These are phyloP conservation scores for Anaeromyces robustus DNA, from an alignment of 192 early-diverging fungal genomes.

Conservation along the genomic window DNA sequence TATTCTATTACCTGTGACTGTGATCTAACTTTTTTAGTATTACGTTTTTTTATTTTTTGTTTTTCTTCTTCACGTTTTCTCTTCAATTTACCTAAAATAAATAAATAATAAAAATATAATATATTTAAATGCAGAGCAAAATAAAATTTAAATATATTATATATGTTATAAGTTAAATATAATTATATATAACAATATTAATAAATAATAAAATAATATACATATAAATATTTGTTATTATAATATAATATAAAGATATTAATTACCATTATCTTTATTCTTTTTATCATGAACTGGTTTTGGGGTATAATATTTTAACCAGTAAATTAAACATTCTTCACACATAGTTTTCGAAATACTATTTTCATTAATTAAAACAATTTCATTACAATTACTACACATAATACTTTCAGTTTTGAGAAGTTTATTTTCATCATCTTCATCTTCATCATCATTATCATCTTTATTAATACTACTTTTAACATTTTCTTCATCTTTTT, in stretches of 20 bases:
- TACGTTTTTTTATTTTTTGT: background rate
- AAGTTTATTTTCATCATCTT: constrained; percentile 21
- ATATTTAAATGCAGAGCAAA: too few relatives aligned
- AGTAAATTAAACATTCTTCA: constrained; percentile 33
- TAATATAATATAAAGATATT: background rate
- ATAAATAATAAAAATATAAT: background rate
- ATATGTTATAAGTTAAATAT: too few relatives aligned
- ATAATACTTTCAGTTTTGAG: constrained; percentile 7
- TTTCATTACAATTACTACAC: constrained; percentile 24
- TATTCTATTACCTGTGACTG: background rate
- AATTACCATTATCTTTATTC: constrained; percentile 2
- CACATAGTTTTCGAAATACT: constrained; percentile 20
- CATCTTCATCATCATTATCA: constrained; percentile 3
- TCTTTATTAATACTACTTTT: too few relatives aligned
- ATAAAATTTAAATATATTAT: too few relatives aligned
- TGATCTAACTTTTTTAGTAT: background rate
- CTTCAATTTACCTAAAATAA: constrained; percentile 2
- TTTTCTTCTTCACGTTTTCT: constrained; percentile 3
- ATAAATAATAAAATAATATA: too few relatives aligned
- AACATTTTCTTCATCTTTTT: constrained; percentile 12
- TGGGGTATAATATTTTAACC: constrained; percentile 33
- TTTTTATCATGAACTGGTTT: constrained; percentile 12
- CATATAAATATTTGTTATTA: constrained; percentile 7
- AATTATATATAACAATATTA: too few relatives aligned
- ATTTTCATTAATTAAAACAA: constrained; percentile 16